Percentiles rank a stretch among this genome's conserved stretches.
phyloP scores from a whole-genome alignment of 2,329 filamentous ascomycete genomes.

The Sporothrix variecibatus region DNA sequence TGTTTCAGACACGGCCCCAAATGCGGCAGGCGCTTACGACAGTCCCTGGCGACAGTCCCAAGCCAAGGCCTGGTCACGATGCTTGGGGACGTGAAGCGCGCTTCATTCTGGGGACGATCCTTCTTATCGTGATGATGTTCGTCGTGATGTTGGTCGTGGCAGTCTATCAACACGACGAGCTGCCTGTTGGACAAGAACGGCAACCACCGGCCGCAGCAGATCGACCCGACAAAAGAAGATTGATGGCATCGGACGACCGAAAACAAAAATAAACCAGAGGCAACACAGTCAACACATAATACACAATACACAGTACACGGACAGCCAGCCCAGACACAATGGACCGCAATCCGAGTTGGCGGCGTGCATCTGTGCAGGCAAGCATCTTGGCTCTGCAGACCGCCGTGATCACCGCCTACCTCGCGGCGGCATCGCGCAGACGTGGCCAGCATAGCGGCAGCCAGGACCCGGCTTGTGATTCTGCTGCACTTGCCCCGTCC shows the following conservation, averaged over 20 bases:
- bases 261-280: not conserved
- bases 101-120: too few relatives aligned
- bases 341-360: not conserved
- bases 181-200: too few relatives aligned
- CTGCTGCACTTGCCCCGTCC: too few relatives aligned
- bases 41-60: not conserved
- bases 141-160: too few relatives aligned
- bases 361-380: not conserved
- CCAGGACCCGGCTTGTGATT: too few relatives aligned
- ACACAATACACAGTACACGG: not conserved
- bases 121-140: too few relatives aligned
- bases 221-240: too few relatives aligned
- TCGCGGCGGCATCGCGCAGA: not conserved
- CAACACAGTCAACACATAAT: not conserved
- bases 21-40: not conserved
- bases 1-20: not conserved
- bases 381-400: not conserved
- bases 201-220: too few relatives aligned
- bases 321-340: not conserved
- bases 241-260: too few relatives aligned
- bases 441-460: not conserved
- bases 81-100: too few relatives aligned
- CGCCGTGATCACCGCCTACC: not conserved
- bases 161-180: too few relatives aligned
- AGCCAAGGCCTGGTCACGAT: too few relatives aligned